Percentiles rank a stretch among this genome's conserved stretches.
These are phyloP conservation scores for Colletotrichum echinochloae DNA, from an alignment of 2,329 filamentous ascomycete genomes.

Conservation along the genomic window DNA sequence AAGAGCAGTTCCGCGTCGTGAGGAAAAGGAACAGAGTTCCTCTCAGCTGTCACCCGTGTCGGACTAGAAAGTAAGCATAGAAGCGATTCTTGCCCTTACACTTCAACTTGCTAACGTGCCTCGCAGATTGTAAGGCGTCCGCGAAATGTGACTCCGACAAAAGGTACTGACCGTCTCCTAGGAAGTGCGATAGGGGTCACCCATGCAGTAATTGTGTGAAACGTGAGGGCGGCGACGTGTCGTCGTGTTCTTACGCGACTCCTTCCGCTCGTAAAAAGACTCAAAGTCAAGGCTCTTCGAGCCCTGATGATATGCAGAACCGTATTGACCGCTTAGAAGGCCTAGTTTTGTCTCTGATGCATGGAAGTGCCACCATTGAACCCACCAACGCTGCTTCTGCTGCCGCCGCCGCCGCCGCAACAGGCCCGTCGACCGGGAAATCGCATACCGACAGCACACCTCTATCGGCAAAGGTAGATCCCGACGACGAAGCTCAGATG, in stretches of 20 bases:
- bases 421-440: conserved; percentile 42
- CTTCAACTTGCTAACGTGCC: conserved; percentile 42
- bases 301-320: conserved; percentile 97
- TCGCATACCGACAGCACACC: conserved; percentile 58
- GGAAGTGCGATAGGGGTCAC: conserved; percentile 93
- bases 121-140: conserved; percentile 52
- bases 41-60: conserved; percentile 90
- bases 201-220: conserved; percentile 97
- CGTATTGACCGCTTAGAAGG: conserved; percentile 95
- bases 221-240: conserved; percentile 83
- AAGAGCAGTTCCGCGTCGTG: conserved; percentile 87
- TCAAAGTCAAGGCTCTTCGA: conserved; percentile 69
- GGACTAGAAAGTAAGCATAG: conserved; percentile 83
- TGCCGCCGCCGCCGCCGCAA: conserved; percentile 45
- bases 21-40: conserved; percentile 93
- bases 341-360: conserved; percentile 93
- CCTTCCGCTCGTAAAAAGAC: conserved; percentile 79
- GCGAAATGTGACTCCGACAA: background rate
- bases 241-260: conserved; percentile 86
- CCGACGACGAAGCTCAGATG: conserved; percentile 62
- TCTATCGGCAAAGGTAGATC: conserved; percentile 61
- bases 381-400: conserved; percentile 51
- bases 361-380: conserved; percentile 74
- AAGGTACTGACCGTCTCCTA: conserved; percentile 52
- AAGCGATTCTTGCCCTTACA: background rate